Base-by-base conservation (phyloP, 495 filamentous ascomycete genomes). In the Acidiella bohemica region DNA sequence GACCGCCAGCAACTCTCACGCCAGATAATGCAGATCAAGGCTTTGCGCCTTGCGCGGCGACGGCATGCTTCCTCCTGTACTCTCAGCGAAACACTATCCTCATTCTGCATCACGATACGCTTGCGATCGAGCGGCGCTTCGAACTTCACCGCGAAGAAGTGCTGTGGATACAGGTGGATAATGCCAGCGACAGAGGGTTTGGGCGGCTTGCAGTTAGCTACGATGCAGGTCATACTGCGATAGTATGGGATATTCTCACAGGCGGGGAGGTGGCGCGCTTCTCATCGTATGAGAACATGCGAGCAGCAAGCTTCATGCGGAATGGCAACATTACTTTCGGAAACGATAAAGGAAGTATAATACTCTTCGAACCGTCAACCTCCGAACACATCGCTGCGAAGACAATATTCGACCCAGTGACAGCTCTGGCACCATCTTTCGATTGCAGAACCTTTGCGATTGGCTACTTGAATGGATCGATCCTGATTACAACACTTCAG, bases 241-340 rank as follows among this genome's bases (percentile, higher is more conserved):
- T 96, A 53, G 84, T 97, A 17, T 97, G 90, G 90, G 88, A 96
- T 64, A 67, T 93, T 24, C 75, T 93, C 60, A 93, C 85, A 0
- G 90, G 90, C 23, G 80, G 82, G 28, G 86, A 93, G 54, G 72
- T 94, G 46, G 78, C 90, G 14, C 71, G 87, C 35, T 95, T 95
- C 59, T 77, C 77, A 39, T 84, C 85, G 0, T 95, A 93, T 54
- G 86, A 94, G 55, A 71, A 78, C 44, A 71, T 97, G 41, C 73
- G 72, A 27, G 78, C 81, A 32, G 90, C 90, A 32, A 68, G 81
- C 13, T 97, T 88, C 86, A 94, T 97, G 90, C 73, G 80, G 33
- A 94, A 95, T 65, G 90, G 92, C 27, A 93, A 95, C 68, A 76
- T 97, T 42, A 87, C 84, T 36, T 95, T 96, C 66, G 90, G 86